Base-by-base conservation (phyloP, 2,329 filamentous ascomycete genomes). In the Aureobasidium vineae region DNA sequence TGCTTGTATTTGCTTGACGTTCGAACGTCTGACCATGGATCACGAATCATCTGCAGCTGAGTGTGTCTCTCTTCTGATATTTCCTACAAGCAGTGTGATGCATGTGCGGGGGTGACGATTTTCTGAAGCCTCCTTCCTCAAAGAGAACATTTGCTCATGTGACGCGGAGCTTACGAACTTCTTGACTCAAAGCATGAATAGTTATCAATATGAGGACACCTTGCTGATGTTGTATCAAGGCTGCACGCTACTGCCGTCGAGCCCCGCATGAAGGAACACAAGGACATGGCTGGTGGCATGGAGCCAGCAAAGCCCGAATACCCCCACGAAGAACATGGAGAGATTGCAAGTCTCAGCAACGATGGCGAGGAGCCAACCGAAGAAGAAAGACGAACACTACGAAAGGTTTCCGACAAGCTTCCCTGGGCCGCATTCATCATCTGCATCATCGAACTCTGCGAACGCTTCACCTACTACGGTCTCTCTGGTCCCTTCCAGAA, bases 401-500 rank as follows among this genome's bases (percentile, higher is more conserved):
- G 80, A 63, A 77, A 78, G 67, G 76, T 82, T n/a, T 77, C 79
- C 53, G 81, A 82, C 71, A 75, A 76, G 52, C 73, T 83, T 4
- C 81, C 81, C 52, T 78, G 77, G 70, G 75, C 77, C 26, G 80
- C 80, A 31, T 82, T 80, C 70, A 70, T 82, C 21, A 78, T 83
- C 61, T 80, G 80, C n/a, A 71, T 82, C 31, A 79, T 83, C 59
- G 81, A 83, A 71, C 72, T 83, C 3, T 81, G 79, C 72, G 81
- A 83, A 71, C 77, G 81, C 6, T 82, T 82, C 71, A 80, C 80
- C n/a, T 83, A 74, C 69, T 74, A 74, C 64, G 74, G 74, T 7
- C 75, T 81, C 0, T 79, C 78, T 10, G 80, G 80, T 5, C 78
- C 80, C 11, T 81, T 83, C 69, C 80, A 82, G 68, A 83, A 83